A percentile compares a stretch with the other conserved stretches of the same genome.
Evolutionary conservation across 345 rosid species (phyloP).

Genomic region (Syzygium aromaticum): DNA sequence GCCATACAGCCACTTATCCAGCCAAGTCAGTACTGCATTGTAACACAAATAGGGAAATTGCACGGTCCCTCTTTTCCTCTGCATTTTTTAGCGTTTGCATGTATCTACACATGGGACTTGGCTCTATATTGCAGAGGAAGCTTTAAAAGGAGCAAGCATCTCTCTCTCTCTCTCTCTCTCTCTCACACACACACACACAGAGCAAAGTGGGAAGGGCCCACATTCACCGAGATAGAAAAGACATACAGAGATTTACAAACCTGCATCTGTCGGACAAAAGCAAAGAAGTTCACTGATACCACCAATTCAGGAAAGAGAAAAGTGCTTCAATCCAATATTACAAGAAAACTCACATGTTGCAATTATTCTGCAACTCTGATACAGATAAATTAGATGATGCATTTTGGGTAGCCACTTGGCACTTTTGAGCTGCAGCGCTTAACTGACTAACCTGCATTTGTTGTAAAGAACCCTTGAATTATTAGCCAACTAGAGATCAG

Average conservation of each 20-base stretch:
- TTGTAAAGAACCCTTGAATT: not conserved
- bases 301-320: not conserved
- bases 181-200: not conserved
- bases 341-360: slow-evolving; percentile 59
- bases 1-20: not conserved
- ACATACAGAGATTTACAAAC: not conserved
- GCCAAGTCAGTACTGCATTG: not conserved
- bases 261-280: not conserved
- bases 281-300: not conserved
- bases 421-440: slow-evolving; percentile 84
- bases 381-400: slow-evolving; percentile 72
- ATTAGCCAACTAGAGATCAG: not conserved
- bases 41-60: not conserved
- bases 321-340: not conserved
- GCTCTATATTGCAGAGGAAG: not conserved
- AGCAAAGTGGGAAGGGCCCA: not conserved
- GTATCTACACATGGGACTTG: not conserved
- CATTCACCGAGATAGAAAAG: not conserved
- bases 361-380: slow-evolving; percentile 84
- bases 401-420: slow-evolving; percentile 89
- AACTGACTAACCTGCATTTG: slow-evolving; percentile 79
- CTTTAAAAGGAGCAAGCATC: not conserved
- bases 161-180: not conserved
- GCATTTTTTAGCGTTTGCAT: not conserved
- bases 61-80: not conserved